Percentiles rank a stretch among this genome's conserved stretches.
Conservation (phyloP, 805 yeast species). For the Saccharomycopsis oosterbeekiorum region DNA sequence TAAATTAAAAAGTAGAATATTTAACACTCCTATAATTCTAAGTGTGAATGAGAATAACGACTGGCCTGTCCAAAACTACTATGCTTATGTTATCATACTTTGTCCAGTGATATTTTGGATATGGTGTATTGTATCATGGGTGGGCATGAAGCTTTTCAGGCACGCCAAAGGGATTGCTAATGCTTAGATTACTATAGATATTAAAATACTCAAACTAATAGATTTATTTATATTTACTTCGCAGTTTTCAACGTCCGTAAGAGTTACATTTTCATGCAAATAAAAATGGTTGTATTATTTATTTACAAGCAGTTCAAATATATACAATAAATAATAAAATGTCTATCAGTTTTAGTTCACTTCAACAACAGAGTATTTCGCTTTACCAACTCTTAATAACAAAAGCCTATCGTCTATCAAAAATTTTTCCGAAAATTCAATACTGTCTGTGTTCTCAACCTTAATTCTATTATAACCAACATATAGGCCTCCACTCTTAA, state of each 20-base stretch:
- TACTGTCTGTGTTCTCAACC: slow-evolving; percentile 39
- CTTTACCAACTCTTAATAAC: slow-evolving; percentile 67
- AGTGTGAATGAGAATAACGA: slow-evolving; percentile 19
- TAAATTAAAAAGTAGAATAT: neutral
- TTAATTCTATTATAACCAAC: slow-evolving; percentile 51
- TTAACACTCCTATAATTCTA: neutral
- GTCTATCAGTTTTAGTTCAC: slow-evolving; percentile 17
- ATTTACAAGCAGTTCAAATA: neutral
- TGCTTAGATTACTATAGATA: neutral
- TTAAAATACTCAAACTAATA: neutral
- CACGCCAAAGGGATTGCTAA: slow-evolving; percentile 57
- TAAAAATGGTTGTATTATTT: neutral
- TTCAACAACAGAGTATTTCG: slow-evolving; percentile 49
- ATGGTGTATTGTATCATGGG: slow-evolving; percentile 69
- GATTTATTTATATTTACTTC: neutral
- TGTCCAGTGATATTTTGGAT: slow-evolving; percentile 36
- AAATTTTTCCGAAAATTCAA: slow-evolving; percentile 39
- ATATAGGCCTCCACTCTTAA: slow-evolving; percentile 66
- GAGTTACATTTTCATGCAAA: too few relatives aligned
- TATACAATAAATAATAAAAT: neutral
- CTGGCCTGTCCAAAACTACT: slow-evolving; percentile 30
- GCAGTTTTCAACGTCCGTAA: neutral
- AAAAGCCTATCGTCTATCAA: slow-evolving; percentile 52
- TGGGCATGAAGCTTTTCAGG: slow-evolving; percentile 65
- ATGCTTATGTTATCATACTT: slow-evolving; percentile 25